Evolutionary conservation across 257 asterid species (phyloP), one percentile per base, ranked within the genome.

Genomic region (Capsicum chinense): DNA sequence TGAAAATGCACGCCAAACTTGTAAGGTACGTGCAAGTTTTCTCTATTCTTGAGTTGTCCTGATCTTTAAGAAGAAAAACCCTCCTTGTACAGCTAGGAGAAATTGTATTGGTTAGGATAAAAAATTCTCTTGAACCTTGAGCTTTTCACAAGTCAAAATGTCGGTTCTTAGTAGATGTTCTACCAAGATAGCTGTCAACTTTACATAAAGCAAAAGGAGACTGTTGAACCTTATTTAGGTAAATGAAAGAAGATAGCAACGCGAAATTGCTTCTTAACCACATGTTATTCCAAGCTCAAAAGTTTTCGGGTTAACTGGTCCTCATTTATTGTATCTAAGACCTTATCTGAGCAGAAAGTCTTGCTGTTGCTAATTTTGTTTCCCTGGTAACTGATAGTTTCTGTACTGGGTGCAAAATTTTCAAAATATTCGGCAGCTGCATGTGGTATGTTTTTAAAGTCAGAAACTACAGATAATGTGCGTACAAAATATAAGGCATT

Each of bases 1-100:
- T 79, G 99, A 96, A 90, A 96, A 96, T 90, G 98, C 98, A 56
- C 97, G 99, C 74, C 97, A 93, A 87, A 83, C 92, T 79, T 94
- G 98, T 86, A 93, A 91, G 90, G 98, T 94, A 83, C 54, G 91
- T 83, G 14, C 68, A n/a, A 44, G 11, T 76, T 54, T 35, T 62
- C 83, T 62, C 12, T 59, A 35, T 83, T 21, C 4, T 9, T 21
- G 67, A 9, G 37, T 12, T 48, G 54, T 37, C 85, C 50, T 66
- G 3, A 52, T 58, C 42, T 52, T 17, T 10, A 83, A 44, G 16
- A 83, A 47, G 33, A 81, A 63, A 47, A 60, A 3, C 15, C 5
- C 19, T 35, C 7, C 76, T 62, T 62, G 57, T 57, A 39, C 59
- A 19, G 60, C 76, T 81, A 47, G 56, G 70, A 79, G 52, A 59